phyloP scores from a whole-genome alignment of 176 grass and related monocot species.

The Eleusine coracana region DNA sequence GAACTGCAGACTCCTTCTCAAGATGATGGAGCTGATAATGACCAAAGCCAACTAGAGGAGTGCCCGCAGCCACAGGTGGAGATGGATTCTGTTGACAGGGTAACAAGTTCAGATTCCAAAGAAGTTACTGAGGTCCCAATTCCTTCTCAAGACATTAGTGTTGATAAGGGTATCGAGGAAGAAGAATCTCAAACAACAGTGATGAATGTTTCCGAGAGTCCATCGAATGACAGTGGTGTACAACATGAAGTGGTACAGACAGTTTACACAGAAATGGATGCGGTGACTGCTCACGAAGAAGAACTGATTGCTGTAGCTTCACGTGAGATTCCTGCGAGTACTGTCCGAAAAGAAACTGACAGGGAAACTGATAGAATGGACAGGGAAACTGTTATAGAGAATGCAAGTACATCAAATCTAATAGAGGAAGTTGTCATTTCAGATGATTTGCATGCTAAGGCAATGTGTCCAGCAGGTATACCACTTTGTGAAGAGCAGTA shows the following conservation, averaged over 20 bases:
- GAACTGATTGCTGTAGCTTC: slow-evolving; percentile 12
- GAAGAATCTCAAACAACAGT: slow-evolving; percentile 22
- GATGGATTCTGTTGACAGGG: slow-evolving; percentile 36
- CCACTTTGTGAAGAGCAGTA: slow-evolving; percentile 29
- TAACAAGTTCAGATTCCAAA: background rate
- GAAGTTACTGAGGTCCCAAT: slow-evolving; percentile 24
- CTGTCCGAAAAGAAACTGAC: slow-evolving; percentile 25
- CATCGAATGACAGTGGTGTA: slow-evolving; percentile 25
- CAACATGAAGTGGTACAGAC: slow-evolving; percentile 14
- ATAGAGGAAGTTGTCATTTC: slow-evolving; percentile 29
- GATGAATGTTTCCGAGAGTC: slow-evolving; percentile 27
- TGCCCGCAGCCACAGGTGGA: slow-evolving; percentile 33
- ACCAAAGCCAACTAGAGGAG: slow-evolving; percentile 1
- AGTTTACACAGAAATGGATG: slow-evolving; percentile 17
- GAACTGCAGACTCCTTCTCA: slow-evolving; percentile 35
- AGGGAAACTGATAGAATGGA: slow-evolving; percentile 14
- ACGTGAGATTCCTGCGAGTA: slow-evolving; percentile 28
- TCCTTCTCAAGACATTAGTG: slow-evolving; percentile 27
- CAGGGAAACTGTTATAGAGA: slow-evolving; percentile 42
- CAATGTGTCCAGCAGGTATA: background rate
- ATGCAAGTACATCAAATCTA: slow-evolving; percentile 34
- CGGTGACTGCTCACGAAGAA: slow-evolving; percentile 33
- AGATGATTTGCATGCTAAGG: slow-evolving; percentile 43
- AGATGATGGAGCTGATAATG: background rate
- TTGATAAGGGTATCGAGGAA: slow-evolving; percentile 23